Evolutionary conservation across 2,329 filamentous ascomycete genomes (phyloP).

Genomic region (Mollisia scopiformis): DNA sequence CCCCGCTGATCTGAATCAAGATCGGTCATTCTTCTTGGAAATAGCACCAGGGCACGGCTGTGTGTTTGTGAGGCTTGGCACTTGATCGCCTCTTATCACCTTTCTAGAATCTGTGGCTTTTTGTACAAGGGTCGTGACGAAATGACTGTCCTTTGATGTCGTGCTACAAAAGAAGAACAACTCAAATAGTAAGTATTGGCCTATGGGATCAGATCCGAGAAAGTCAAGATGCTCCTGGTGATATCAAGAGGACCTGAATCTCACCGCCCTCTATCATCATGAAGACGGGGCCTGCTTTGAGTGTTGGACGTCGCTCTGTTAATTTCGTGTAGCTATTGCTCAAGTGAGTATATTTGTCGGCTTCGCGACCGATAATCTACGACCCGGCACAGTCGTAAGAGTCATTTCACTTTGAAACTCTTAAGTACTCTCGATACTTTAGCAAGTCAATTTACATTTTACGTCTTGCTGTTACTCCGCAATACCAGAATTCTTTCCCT

Average conservation of each 20-base stretch:
- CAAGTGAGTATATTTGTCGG: not conserved
- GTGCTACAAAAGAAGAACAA: not conserved
- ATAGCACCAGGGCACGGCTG: not conserved
- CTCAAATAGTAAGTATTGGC: not conserved
- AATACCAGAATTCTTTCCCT: too few relatives aligned
- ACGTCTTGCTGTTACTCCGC: too few relatives aligned
- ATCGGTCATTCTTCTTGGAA: not conserved
- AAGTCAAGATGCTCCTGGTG: not conserved
- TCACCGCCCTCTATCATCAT: not conserved
- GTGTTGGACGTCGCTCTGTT: not conserved
- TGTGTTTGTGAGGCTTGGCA: not conserved
- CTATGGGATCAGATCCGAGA: not conserved
- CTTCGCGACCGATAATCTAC: too few relatives aligned
- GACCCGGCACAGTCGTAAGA: not conserved
- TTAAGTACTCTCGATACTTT: too few relatives aligned
- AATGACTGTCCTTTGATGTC: constrained; percentile 1
- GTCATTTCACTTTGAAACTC: too few relatives aligned
- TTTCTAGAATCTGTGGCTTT: not conserved
- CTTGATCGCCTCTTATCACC: not conserved
- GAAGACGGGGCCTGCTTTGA: not conserved
- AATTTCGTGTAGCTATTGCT: not conserved
- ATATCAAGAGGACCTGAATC: not conserved
- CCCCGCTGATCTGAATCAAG: not conserved
- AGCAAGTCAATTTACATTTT: too few relatives aligned
- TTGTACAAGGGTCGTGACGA: not conserved